A percentile compares a stretch with the other conserved stretches of the same genome.
phyloP scores from a whole-genome alignment of 2,329 filamentous ascomycete genomes.

The Cadophora sp. region DNA sequence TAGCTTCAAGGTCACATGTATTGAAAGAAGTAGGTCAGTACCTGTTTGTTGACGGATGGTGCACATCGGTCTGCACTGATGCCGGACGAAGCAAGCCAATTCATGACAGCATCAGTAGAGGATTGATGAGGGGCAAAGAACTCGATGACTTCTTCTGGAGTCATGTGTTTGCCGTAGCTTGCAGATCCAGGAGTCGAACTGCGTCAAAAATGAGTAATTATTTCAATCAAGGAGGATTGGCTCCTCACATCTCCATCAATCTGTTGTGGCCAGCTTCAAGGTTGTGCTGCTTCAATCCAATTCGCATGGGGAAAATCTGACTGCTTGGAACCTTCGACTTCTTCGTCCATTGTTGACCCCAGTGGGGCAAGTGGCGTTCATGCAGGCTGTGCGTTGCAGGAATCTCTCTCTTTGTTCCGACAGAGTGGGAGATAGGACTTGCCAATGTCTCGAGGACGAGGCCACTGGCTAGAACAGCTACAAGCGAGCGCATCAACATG shows the following conservation, averaged over 20 bases:
- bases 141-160: constrained; percentile 44
- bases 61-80: constrained; percentile 43
- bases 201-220: constrained; percentile 19
- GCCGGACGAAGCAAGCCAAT: constrained; percentile 45
- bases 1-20: background rate
- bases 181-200: constrained; percentile 47
- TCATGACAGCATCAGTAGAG: constrained; percentile 40
- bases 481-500: constrained; percentile 34
- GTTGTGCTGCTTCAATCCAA: constrained; percentile 53
- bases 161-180: constrained; percentile 46
- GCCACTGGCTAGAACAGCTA: constrained; percentile 28
- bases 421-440: constrained; percentile 26
- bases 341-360: constrained; percentile 31
- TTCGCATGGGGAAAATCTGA: constrained; percentile 50
- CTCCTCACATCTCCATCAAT: constrained; percentile 48
- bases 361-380: constrained; percentile 36
- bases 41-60: constrained; percentile 45
- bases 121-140: constrained; percentile 46
- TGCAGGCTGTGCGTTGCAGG: constrained; percentile 34
- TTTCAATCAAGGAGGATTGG: background rate
- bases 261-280: constrained; percentile 51
- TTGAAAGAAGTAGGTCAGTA: constrained; percentile 1
- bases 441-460: constrained; percentile 31
- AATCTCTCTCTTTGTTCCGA: constrained; percentile 29
- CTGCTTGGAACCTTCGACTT: constrained; percentile 32